Base-by-base conservation (phyloP, 1,139 yeast genomes). In the Kazachstania sp. region DNA sequence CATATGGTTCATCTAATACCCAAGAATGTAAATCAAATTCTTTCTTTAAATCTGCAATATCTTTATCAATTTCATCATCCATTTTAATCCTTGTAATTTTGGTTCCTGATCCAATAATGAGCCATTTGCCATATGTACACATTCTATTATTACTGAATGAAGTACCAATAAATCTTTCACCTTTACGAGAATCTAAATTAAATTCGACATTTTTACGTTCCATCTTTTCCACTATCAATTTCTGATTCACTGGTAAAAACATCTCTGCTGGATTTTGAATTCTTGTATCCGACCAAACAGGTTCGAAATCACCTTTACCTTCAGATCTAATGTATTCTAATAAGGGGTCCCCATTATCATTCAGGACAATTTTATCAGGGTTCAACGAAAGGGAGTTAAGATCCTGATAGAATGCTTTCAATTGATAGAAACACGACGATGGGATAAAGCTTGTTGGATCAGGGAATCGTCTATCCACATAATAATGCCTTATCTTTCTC, bases 211-310 rank as follows among this genome's bases (percentile, higher is more conserved):
- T 37, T 18, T 13, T 20, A 11, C 47, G 47, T 16, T 43, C 41
- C 28, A 38, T 35, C 15, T 44, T 46, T 29, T 57, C 53, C 8
- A 57, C 49, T 8, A 49, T 37, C 19, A 59, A 44, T 30, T 49
- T 49, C 28, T 56, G 55, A 30, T 52, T 41, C 30, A 40, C 37
- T 1, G 61, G 60, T 18, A 59, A 43, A 4, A 59, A 42, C 23
- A 50, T 35, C 16, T 48, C 50, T 2, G 60, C 61, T 3, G 62
- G 63, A 32, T 52, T 47, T n/a, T 49, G 45, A 12, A 47, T 44
- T 18, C 44, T 43, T 18, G 56, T 36, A 16, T 49, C 48, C 2
- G 55, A 54, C 60, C 58, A 56, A 5, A 54, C 54, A 2, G 63
- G 63, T 44, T 58, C 63, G 19, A 50, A 44, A 28, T 49, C 47